Percentiles rank a stretch among this genome's conserved stretches.
phyloP scores from a whole-genome alignment of 2,329 filamentous ascomycete genomes.

The Setomelanomma holmii region DNA sequence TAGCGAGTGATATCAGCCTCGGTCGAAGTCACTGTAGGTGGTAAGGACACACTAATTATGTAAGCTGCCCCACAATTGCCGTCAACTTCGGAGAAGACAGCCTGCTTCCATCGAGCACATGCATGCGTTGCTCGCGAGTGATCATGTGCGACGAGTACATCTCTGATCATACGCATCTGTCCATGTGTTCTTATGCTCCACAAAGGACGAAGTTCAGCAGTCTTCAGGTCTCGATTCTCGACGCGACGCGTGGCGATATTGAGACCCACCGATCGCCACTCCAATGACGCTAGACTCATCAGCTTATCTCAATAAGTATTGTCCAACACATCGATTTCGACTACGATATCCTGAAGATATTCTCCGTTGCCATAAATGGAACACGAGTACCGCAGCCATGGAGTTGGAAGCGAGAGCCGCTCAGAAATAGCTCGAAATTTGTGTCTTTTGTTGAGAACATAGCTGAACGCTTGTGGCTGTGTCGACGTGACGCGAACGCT shows the following conservation, averaged over 20 bases:
- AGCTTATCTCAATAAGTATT: not conserved
- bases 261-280: not conserved
- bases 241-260: not conserved
- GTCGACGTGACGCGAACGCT: not conserved
- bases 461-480: not conserved
- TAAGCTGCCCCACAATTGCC: not conserved
- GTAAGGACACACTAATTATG: too few species aligned
- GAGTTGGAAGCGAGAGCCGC: not conserved
- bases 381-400: not conserved
- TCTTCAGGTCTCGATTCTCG: not conserved
- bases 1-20: too few species aligned
- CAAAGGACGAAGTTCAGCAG: not conserved
- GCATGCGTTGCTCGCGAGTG: not conserved
- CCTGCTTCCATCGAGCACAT: not conserved
- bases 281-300: not conserved
- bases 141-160: not conserved
- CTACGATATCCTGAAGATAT: too few species aligned
- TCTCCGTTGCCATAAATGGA: not conserved
- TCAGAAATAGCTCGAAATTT: not conserved
- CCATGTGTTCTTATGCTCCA: too few species aligned
- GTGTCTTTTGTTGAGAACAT: not conserved
- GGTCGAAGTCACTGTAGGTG: too few species aligned
- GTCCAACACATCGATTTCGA: not conserved
- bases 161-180: not conserved
- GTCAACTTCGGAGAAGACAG: not conserved